Base-by-base conservation (phyloP, 2,329 filamentous ascomycete species). In the Colletotrichum eleusines region DNA sequence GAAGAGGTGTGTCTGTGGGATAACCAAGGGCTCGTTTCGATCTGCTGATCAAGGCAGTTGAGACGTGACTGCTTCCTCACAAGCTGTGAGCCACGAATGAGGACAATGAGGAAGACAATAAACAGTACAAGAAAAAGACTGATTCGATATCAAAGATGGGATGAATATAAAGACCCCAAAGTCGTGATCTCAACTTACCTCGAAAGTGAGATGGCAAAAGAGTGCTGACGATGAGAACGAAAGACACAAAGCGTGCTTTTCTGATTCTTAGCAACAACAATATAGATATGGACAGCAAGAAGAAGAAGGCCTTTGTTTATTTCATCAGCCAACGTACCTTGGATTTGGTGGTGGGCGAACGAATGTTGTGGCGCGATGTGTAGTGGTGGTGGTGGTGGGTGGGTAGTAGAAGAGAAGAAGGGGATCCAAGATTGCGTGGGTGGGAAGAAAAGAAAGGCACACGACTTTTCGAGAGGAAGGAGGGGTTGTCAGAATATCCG, bases 321-420 rank as follows among this genome's bases (percentile, higher is more conserved):
- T 42, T 0, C 40, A 53, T 42, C 20, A 26, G 8, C 20, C 26
- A 9, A 18, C 57, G 6, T 62, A 70, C 67, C 57, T 70, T 65
- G 44, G 31, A 33, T 26, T 26, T 44, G 14, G 42, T 33, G 31
- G 42, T 11, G 16, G 53, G 54, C 31, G 31, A 66, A 60, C 23
- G 66, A 69, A 60, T 54, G 66, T n/a, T 42, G 63, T 46, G 9
- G 40, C 31, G 28, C 9, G 55, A 50, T 66, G 55, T 42, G 48
- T 40, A n/a, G n/a, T n/a, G n/a, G n/a, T n/a, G 33, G 44, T 55
- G 48, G n/a, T 60, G 18, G 16, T 65, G 46, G 48, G 44, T 38
- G 55, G 7, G 48, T 68, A 55, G 40, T n/a, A 61, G 3, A 66
- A 35, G 23, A 35, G 58, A 50, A 61, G 35, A 6, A 18, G 31